Base-by-base conservation (phyloP, 202 grass and related monocot genomes). In the Hordeum pubiflorum region DNA sequence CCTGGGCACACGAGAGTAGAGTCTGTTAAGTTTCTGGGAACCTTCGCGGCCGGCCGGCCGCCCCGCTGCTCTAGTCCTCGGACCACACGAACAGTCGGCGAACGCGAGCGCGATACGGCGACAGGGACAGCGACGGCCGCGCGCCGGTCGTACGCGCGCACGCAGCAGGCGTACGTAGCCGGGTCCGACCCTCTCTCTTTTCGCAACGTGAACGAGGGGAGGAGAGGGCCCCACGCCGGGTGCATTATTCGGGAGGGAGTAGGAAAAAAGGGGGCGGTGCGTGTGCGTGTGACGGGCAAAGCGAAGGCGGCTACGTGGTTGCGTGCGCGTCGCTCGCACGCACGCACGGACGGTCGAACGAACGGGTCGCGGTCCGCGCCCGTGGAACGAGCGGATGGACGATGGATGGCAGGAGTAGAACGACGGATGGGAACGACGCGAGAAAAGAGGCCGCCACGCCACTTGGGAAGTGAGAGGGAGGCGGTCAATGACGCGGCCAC, bases 301-400 rank as follows among this genome's bases (percentile, higher is more conserved):
- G 67, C 2, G 2, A 44, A 32, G 59, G 14, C 61, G 60, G 76
- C 81, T 43, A 89, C 87, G 82, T 89, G 87, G 82, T 38, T 27
- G 82, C 87, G 55, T 81, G 77, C 18, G 48, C 22, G 40, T 43
- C 81, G 44, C 44, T 48, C 64, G 63, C 64, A 41, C 36, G 64
- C n/a, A 21, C 63, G 75, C 58, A 71, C 36, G 82, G n/a, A 0
- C 9, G 11, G 2, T 0, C 33, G n/a, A 21, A 1, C 27, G 77
- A 67, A 27, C 37, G 41, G 74, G 75, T 83, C 81, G 17, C 68
- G 0, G 48, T 22, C 26, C 23, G 39, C 32, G 62, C 20, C 50
- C 62, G 38, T 44, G 60, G 60, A 64, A 64, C 6, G 24, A 26
- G 58, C 66, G 7, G 4, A 63, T 59, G 22, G 57, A 58, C 10